These are phyloP conservation scores for Rhizophagus prolifer DNA, from an alignment of 192 early-diverging fungal genomes.

Conservation along the genomic window DNA sequence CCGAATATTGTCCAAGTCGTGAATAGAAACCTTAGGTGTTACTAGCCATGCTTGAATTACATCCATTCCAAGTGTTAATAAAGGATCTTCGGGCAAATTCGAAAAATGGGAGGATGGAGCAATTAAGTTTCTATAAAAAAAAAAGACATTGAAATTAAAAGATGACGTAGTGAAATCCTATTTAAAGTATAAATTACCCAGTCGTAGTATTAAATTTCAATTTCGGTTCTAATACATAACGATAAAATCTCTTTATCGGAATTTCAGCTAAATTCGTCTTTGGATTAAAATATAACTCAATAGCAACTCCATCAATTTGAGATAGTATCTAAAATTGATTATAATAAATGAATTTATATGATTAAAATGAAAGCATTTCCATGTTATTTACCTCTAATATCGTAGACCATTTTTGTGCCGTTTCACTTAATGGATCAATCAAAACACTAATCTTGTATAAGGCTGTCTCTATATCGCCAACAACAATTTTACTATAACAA, in stretches of 20 bases:
- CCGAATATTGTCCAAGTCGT: constrained; percentile 93
- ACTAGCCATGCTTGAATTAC: constrained; percentile 90
- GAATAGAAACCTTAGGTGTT: constrained; percentile 70
- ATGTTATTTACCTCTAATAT: constrained; percentile 57
- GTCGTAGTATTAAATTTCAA: constrained; percentile 60
- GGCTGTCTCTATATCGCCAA: constrained; percentile 31
- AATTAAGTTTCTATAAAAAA: constrained; percentile 20
- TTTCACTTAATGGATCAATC: constrained; percentile 78
- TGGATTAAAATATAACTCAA: constrained; percentile 74
- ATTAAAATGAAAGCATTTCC: not conserved
- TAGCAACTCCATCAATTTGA: constrained; percentile 58
- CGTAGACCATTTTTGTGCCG: constrained; percentile 75
- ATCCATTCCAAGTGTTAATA: constrained; percentile 88
- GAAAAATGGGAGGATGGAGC: constrained; percentile 67
- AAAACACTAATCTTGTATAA: constrained; percentile 53
- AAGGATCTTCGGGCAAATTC: constrained; percentile 70
- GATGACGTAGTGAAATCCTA: not conserved
- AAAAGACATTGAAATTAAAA: not conserved
- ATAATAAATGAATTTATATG: not conserved
- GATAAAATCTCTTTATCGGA: constrained; percentile 87
- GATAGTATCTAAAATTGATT: constrained; percentile 47
- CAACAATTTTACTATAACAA: constrained; percentile 27
- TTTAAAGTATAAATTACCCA: constrained; percentile 31
- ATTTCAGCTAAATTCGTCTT: constrained; percentile 52
- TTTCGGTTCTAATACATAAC: constrained; percentile 71